A percentile compares a stretch with the other conserved stretches of the same genome.
These are phyloP conservation scores for Picochlorum costavermella DNA, from an alignment of 139 green algal genomes.

Conservation along the genomic window DNA sequence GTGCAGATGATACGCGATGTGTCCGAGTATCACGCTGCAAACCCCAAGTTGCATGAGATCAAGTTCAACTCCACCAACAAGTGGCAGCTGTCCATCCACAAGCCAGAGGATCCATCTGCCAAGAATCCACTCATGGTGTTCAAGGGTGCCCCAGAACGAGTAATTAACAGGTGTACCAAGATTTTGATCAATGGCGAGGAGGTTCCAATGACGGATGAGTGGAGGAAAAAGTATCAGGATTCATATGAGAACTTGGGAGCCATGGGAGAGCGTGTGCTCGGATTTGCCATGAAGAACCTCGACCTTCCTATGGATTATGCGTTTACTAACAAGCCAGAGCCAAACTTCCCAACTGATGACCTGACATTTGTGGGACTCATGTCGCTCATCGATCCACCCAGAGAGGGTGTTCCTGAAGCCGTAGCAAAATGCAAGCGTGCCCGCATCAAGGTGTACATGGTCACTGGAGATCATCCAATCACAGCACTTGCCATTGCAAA, in stretches of 20 bases:
- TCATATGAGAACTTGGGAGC: slow-evolving; percentile 55
- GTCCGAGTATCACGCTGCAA: slow-evolving; percentile 33
- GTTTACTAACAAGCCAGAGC: slow-evolving; percentile 51
- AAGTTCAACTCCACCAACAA: slow-evolving; percentile 87
- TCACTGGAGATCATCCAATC: slow-evolving; percentile 79
- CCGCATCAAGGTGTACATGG: slow-evolving; percentile 75
- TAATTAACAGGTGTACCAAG: slow-evolving; percentile 77
- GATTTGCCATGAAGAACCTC: slow-evolving; percentile 57
- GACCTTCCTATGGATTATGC: slow-evolving; percentile 30
- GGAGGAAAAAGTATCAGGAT: slow-evolving; percentile 20
- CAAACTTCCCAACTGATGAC: slow-evolving; percentile 53
- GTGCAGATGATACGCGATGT: slow-evolving; percentile 55
- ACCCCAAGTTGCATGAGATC: slow-evolving; percentile 77
- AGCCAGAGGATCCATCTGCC: slow-evolving; percentile 26
- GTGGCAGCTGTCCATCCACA: slow-evolving; percentile 67
- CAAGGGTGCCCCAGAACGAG: slow-evolving; percentile 91
- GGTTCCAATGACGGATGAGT: slow-evolving; percentile 29
- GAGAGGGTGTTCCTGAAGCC: slow-evolving; percentile 60
- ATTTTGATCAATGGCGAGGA: slow-evolving; percentile 63
- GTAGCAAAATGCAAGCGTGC: slow-evolving; percentile 66
- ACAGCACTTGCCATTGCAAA: slow-evolving; percentile 60
- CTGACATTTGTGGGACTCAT: slow-evolving; percentile 74
- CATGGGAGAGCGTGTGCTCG: slow-evolving; percentile 65
- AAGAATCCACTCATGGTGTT: slow-evolving; percentile 59
- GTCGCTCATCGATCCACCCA: slow-evolving; percentile 74